Percentiles rank a stretch among this genome's conserved stretches.
phyloP scores from a whole-genome alignment of 345 rosid genomes.

The Hibiscus trionum region DNA sequence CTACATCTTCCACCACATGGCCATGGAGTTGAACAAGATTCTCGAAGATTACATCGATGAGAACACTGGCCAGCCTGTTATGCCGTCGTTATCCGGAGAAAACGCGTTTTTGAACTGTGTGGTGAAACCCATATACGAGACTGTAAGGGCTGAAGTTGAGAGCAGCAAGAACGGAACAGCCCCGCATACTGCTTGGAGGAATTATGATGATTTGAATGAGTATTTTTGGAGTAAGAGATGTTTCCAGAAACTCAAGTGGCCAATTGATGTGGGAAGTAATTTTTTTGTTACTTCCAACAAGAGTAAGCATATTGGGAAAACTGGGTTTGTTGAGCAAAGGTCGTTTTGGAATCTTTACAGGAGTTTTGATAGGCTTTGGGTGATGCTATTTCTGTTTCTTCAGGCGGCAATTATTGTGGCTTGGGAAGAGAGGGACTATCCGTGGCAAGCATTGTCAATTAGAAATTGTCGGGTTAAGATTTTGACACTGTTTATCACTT shows the following conservation, averaged over 20 bases:
- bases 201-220: constrained; percentile 91
- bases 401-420: constrained; percentile 79
- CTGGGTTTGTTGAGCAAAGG: constrained; percentile 94
- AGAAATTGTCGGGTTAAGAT: constrained; percentile 57
- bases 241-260: constrained; percentile 83
- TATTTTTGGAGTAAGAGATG: constrained; percentile 94
- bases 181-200: constrained; percentile 85
- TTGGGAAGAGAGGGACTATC: constrained; percentile 46
- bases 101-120: constrained; percentile 66
- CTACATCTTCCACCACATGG: constrained; percentile 86
- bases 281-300: constrained; percentile 50
- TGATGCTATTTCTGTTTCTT: constrained; percentile 62
- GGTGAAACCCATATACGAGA: constrained; percentile 79
- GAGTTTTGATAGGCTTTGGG: constrained; percentile 92
- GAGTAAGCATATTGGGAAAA: constrained; percentile 70
- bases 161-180: constrained; percentile 76
- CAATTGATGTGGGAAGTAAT: constrained; percentile 60
- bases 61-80: constrained; percentile 78
- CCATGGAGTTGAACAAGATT: constrained; percentile 82
- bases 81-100: constrained; percentile 72
- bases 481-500: constrained; percentile 70
- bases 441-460: constrained; percentile 54
- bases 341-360: constrained; percentile 77
- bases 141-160: constrained; percentile 62
- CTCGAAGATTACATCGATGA: constrained; percentile 78